These are phyloP conservation scores for Pseudogymnoascus sp. DNA, from an alignment of 2,329 filamentous ascomycete genomes.

Conservation along the genomic window DNA sequence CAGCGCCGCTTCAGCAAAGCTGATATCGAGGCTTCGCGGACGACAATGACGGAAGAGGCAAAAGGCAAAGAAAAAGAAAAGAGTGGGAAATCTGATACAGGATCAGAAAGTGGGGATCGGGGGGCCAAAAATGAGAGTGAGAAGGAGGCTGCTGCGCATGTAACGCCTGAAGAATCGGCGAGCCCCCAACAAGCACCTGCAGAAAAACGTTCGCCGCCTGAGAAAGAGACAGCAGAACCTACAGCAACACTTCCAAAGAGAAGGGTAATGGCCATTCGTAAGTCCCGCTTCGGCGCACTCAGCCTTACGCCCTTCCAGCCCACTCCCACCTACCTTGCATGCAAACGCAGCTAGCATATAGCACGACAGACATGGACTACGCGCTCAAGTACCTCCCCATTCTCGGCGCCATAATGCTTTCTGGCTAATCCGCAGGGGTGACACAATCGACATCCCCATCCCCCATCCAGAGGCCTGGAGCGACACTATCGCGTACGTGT, in stretches of 20 bases:
- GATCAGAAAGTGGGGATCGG: background rate
- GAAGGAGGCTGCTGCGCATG: conserved; percentile 9
- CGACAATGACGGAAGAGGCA: background rate
- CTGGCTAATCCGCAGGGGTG: conserved; percentile 43
- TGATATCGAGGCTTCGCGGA: conserved; percentile 34
- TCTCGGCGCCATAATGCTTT: conserved; percentile 46
- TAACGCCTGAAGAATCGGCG: background rate
- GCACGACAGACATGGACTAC: conserved; percentile 37
- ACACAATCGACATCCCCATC: conserved; percentile 48
- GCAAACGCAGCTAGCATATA: background rate
- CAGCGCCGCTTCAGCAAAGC: conserved; percentile 36
- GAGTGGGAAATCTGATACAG: background rate
- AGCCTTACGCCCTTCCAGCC: conserved; percentile 14
- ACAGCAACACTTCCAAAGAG: conserved; percentile 11
- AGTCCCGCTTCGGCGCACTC: conserved; percentile 24
- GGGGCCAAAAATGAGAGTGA: background rate
- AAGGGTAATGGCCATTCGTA: conserved; percentile 38
- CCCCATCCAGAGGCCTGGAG: conserved; percentile 48
- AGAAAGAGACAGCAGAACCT: background rate
- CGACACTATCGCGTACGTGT: conserved; percentile 46
- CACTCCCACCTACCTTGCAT: conserved; percentile 10
- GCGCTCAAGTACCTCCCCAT: conserved; percentile 43
- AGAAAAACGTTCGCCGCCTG: background rate
- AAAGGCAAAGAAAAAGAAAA: background rate
- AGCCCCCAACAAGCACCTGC: background rate